Base-by-base conservation (phyloP, 768 basidiomycete genomes). In the Boletus coccyginus region DNA sequence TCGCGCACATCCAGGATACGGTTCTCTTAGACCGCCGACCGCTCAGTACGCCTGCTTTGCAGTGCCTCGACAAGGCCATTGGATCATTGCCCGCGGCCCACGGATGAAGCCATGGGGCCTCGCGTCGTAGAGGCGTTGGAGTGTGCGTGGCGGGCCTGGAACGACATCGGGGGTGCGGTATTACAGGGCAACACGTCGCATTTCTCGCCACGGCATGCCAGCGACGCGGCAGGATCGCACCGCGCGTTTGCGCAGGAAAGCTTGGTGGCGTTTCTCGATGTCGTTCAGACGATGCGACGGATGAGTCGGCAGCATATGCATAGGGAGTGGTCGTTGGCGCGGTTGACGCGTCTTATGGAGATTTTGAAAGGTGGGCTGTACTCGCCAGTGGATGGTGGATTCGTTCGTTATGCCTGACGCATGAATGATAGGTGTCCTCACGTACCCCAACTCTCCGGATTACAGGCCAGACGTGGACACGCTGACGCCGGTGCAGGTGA, bases 391-490 rank as follows among this genome's bases (percentile, higher is more conserved):
- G 19, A 14, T 31, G 19, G 19, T 11, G 38, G 10, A 27, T 27
- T n/a, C 5, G 17, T 38, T 19, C 2, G n/a, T 41, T 3, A 13
- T 19, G 13, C 21, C 27, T 60, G 21, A 51, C 50, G 21, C 31
- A 16, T 19, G 17, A 6, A 39, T 42, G 48, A 6, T 59, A 90
- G 89, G 86, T 29, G 78, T 89, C 36, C 74, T 91, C 61, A 94
- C 90, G 0, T 97, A 97, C 66, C 76, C 86, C 3, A 77, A 78
- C 53, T 94, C 92, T 0, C 85, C 89, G 14, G 93, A 96, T 65
- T 96, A 92, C 68, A 78, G 94, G 41, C 88, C 91, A 2, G 96
- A 99, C 63, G 77, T 94, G 41, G 95, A 98, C 66, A 71, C 75
- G 21, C 76, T 98, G 38, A 83, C 85, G 21, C 89, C 92, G 42